These are phyloP conservation scores for Xylariaceae sp. DNA, from an alignment of 2,329 filamentous ascomycete genomes.

Conservation along the genomic window DNA sequence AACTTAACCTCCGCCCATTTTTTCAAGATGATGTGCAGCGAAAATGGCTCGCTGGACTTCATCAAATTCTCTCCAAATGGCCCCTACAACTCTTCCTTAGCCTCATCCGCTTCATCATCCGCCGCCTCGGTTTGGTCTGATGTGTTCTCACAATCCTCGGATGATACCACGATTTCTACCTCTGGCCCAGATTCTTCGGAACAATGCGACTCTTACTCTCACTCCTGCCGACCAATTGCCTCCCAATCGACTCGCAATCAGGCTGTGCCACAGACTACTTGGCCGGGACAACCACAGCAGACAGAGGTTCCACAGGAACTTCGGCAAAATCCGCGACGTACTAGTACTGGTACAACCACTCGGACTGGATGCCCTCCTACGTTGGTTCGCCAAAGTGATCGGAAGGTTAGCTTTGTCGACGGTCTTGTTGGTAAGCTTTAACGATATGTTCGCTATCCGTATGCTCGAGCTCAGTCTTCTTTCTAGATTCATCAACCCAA, in stretches of 20 bases:
- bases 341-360: conserved; percentile 55
- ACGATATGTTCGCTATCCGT: conserved; percentile 29
- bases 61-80: conserved; percentile 52
- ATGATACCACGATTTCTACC: conserved; percentile 67
- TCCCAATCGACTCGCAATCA: conserved; percentile 40
- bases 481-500: conserved; percentile 88
- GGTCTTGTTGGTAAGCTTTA: conserved; percentile 89
- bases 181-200: conserved; percentile 59
- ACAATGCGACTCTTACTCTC: conserved; percentile 49
- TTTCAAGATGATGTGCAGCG: conserved; percentile 62
- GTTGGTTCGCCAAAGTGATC: conserved; percentile 83
- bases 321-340: conserved; percentile 66
- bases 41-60: conserved; percentile 56
- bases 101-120: conserved; percentile 76
- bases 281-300: conserved; percentile 40
- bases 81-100: conserved; percentile 71
- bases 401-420: conserved; percentile 93
- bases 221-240: conserved; percentile 35
- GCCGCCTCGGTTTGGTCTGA: conserved; percentile 79
- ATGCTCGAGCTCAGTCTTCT: conserved; percentile 38
- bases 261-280: conserved; percentile 35
- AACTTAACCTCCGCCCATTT: conserved; percentile 35
- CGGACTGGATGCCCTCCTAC: conserved; percentile 69
- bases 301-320: conserved; percentile 59
- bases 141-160: conserved; percentile 70